These are phyloP conservation scores for Arthroderma uncinatum DNA, from an alignment of 2,329 filamentous ascomycete species.

Conservation along the genomic window DNA sequence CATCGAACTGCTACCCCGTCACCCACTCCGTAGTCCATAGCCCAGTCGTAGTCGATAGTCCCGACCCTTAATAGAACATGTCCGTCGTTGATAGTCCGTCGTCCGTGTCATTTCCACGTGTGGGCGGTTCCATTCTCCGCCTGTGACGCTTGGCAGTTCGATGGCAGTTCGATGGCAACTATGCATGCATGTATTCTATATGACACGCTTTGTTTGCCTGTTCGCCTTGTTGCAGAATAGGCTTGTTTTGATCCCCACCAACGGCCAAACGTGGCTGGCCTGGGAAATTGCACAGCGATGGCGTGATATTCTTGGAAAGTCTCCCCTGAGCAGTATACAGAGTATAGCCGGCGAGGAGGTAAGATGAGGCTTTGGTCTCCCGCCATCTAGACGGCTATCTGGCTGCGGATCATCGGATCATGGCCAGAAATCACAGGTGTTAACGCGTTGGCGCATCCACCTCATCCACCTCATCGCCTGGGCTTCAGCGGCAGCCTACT, in stretches of 20 bases:
- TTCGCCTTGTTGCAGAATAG: background rate
- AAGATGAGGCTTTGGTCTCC: too few relatives aligned
- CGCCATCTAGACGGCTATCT: too few relatives aligned
- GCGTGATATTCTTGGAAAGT: background rate
- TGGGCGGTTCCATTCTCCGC: background rate
- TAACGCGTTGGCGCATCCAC: background rate
- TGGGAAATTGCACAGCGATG: background rate
- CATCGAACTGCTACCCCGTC: too few relatives aligned
- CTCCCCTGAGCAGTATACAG: too few relatives aligned
- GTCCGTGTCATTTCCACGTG: background rate
- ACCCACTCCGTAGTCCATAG: too few relatives aligned
- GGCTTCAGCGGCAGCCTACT: background rate
- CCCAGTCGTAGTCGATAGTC: too few relatives aligned
- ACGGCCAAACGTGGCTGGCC: background rate
- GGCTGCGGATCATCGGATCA: background rate
- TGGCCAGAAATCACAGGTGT: background rate
- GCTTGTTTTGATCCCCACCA: background rate
- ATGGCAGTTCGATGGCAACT: too few relatives aligned
- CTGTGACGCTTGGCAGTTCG: background rate
- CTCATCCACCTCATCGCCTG: background rate
- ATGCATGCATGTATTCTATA: too few relatives aligned
- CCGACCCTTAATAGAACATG: too few relatives aligned
- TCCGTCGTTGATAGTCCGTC: too few relatives aligned
- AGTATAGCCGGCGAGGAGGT: too few relatives aligned
- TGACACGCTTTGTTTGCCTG: background rate